Conservation (phyloP, 805 yeast species). For the Ogataea glucozyma region DNA sequence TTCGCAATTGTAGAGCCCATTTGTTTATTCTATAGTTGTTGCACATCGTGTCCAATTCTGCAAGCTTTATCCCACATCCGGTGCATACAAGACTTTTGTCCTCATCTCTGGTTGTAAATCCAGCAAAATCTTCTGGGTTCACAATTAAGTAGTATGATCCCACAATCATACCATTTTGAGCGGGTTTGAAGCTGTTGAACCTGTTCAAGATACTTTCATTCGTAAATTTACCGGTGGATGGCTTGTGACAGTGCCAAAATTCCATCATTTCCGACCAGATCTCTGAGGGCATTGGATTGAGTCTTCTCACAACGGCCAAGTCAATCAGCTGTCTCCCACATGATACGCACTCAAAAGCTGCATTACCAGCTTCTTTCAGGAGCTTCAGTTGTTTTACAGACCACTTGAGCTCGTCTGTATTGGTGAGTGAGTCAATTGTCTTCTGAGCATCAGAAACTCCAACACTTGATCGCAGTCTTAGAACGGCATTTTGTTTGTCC, state of each 20-base stretch:
- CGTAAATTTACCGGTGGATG: conserved; percentile 34
- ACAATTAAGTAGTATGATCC: conserved; percentile 59
- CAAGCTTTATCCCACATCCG: not conserved
- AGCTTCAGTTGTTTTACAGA: conserved; percentile 19
- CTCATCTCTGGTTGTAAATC: conserved; percentile 6
- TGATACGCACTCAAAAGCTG: conserved; percentile 17
- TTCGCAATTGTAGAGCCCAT: conserved; percentile 50
- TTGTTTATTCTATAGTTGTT: conserved; percentile 47
- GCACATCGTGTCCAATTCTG: conserved; percentile 8
- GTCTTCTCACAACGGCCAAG: conserved; percentile 35
- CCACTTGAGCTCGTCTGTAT: conserved; percentile 30
- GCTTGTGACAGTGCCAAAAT: conserved; percentile 96
- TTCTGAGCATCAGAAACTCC: conserved; percentile 4
- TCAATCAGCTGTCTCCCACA: conserved; percentile 27
- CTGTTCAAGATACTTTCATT: conserved; percentile 29
- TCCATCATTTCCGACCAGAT: conserved; percentile 95
- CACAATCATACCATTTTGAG: conserved; percentile 43
- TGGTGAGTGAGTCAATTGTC: conserved; percentile 18
- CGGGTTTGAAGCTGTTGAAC: conserved; percentile 48
- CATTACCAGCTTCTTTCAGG: not conserved
- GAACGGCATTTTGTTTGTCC: conserved; percentile 6
- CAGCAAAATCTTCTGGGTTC: conserved; percentile 27
- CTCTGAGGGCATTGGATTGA: conserved; percentile 82
- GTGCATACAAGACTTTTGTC: not conserved
- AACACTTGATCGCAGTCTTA: not conserved